Percentiles rank a stretch among this genome's conserved stretches.
phyloP scores from a whole-genome alignment of 2,329 filamentous ascomycete species.

The Aspergillus candidus region DNA sequence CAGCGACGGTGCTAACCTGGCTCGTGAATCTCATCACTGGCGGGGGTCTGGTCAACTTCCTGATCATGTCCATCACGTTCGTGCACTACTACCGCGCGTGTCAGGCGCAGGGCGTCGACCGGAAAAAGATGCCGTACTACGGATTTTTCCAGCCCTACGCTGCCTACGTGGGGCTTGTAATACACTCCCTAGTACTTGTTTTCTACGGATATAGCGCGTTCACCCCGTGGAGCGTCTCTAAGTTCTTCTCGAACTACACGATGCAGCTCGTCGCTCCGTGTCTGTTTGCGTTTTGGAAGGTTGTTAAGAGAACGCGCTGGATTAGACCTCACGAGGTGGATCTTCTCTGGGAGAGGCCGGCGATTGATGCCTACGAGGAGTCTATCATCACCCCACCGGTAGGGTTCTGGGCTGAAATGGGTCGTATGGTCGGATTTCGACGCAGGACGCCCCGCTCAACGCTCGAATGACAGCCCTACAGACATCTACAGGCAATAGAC shows the following conservation, averaged over 20 bases:
- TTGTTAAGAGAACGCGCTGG: conserved; percentile 4
- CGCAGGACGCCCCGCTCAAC: too few species aligned
- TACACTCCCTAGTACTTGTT: conserved; percentile 61
- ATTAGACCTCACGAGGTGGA: conserved; percentile 7
- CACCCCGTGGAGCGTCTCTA: conserved; percentile 59
- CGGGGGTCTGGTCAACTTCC: conserved; percentile 54
- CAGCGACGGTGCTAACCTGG: conserved; percentile 49
- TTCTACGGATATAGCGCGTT: conserved; percentile 69
- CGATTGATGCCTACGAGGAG: conserved; percentile 11
- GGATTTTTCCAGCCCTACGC: conserved; percentile 57
- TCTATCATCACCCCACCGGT: conserved; percentile 6
- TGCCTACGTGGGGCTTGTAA: conserved; percentile 57
- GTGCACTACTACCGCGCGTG: conserved; percentile 53
- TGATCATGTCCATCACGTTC: conserved; percentile 56
- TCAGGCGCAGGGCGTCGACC: conserved; percentile 48
- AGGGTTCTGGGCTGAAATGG: conserved; percentile 12
- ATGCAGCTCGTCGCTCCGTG: conserved; percentile 57
- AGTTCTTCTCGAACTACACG: conserved; percentile 68
- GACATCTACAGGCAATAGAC: too few species aligned
- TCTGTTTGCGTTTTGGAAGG: conserved; percentile 62
- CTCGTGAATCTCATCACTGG: conserved; percentile 53
- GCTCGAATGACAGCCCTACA: too few species aligned
- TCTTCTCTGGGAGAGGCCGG: conserved; percentile 8
- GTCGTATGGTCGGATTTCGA: too few species aligned
- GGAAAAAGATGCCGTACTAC: conserved; percentile 51